Evolutionary conservation across 208 protist species (phyloP), one percentile per base, ranked within the genome.

Genomic region (Crithidia fasciculata): DNA sequence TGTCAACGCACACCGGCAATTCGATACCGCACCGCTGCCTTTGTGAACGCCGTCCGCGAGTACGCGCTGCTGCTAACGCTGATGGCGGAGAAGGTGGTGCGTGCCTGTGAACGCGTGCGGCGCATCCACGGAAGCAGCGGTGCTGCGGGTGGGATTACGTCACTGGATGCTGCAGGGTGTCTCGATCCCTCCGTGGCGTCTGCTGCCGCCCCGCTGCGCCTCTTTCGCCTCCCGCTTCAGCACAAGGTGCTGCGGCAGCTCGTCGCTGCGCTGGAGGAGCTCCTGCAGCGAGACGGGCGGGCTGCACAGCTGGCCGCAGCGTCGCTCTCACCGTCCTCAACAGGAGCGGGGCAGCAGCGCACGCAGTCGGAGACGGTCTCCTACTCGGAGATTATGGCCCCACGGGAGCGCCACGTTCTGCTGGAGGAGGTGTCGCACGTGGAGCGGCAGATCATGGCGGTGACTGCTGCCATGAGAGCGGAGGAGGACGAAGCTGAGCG

Each of bases 1-100:
- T 86, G 84, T 19, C 80, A 66, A 13, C 77, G 73, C 43, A 92
- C 79, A 13, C 68, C 70, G 2, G 76, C 58, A 7, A 8, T 76
- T 13, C 49, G 69, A 62, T 69, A 76, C 37, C 83, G 78, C 45
- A 83, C 78, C 36, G 39, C 68, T 2, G 64, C 65, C 45, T 90
- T 83, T 76, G 80, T 90, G n/a, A 80, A 73, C 59, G 69, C 67
- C 18, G 45, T 92, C 36, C 72, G 82, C 28, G 74, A 82, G 65
- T 92, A 86, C 76, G 85, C 84, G 73, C 50, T 69, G n/a, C 37
- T 88, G 49, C 58, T 91, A 45, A 72, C 85, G 57, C 43, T 82
- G 44, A 74, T 87, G 45, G 75, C 83, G 0, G 58, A 75, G 5
- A 69, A 73, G 44, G 75, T 84, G 19, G 43, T 81, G 5, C 69